Conservation (phyloP, 768 basidiomycete species). For the Royoungia palumana region DNA sequence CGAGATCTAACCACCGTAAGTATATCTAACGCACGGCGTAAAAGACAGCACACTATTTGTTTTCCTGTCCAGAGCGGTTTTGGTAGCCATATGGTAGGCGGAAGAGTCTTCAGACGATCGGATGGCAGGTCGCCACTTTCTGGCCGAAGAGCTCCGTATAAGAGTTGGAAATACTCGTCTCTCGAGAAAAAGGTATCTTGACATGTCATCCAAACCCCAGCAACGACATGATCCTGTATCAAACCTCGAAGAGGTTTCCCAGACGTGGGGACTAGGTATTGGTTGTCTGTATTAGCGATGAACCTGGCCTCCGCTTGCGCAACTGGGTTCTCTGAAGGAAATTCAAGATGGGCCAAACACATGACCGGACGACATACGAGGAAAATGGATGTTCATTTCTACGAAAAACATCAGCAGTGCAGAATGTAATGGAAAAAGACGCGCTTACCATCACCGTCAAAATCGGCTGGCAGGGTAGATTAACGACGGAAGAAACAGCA, state of each 20-base stretch:
- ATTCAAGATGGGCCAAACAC: neutral
- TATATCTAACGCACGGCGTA: neutral
- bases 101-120: constrained; percentile 70
- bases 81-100: constrained; percentile 92
- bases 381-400: constrained; percentile 99
- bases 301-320: constrained; percentile 91
- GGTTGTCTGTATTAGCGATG: constrained; percentile 97
- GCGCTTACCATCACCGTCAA: constrained; percentile 81
- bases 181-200: constrained; percentile 93
- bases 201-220: constrained; percentile 99
- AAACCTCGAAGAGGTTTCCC: constrained; percentile 96
- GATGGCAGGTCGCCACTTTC: constrained; percentile 66
- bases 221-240: constrained; percentile 98
- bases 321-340: constrained; percentile 76
- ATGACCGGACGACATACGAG: constrained; percentile 56
- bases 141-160: constrained; percentile 90
- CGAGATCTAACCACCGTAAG: constrained; percentile 61
- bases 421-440: neutral
- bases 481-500: constrained; percentile 3
- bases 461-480: constrained; percentile 58
- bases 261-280: constrained; percentile 98
- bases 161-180: constrained; percentile 92
- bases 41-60: constrained; percentile 71
- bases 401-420: constrained; percentile 6
- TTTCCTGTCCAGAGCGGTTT: constrained; percentile 95